phyloP scores from a whole-genome alignment of 2,329 filamentous ascomycete species.

The Dactylellina leptospora region DNA sequence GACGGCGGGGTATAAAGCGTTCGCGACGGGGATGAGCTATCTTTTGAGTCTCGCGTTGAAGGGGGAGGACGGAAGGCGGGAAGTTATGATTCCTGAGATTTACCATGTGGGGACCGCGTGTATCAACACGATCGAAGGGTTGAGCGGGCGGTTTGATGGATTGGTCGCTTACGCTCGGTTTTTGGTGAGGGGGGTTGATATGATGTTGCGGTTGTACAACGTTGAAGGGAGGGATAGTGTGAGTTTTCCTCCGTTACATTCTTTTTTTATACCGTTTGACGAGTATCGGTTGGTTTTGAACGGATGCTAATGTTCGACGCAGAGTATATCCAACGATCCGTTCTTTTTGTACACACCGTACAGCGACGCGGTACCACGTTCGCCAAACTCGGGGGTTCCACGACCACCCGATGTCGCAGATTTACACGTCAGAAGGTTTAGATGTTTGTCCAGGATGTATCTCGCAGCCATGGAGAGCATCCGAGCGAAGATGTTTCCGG shows the following conservation, averaged over 20 bases:
- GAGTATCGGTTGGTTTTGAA: not conserved
- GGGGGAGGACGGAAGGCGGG: slow-evolving; percentile 19
- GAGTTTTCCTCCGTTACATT: not conserved
- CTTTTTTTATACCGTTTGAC: not conserved
- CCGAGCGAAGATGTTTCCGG: slow-evolving; percentile 23
- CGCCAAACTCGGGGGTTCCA: slow-evolving; percentile 44
- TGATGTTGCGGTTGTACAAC: slow-evolving; percentile 48
- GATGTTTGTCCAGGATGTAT: slow-evolving; percentile 37
- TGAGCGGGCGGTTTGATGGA: slow-evolving; percentile 43
- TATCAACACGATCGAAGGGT: slow-evolving; percentile 43
- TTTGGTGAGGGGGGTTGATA: slow-evolving; percentile 38
- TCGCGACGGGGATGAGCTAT: slow-evolving; percentile 46
- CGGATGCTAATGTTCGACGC: not conserved
- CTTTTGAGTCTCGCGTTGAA: slow-evolving; percentile 32
- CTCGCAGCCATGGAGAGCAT: slow-evolving; percentile 40
- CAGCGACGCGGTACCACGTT: slow-evolving; percentile 36
- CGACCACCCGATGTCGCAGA: slow-evolving; percentile 44
- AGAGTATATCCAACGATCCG: slow-evolving; percentile 41
- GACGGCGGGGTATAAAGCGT: slow-evolving; percentile 50
- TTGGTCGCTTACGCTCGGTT: slow-evolving; percentile 31
- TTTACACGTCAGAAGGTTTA: slow-evolving; percentile 35
- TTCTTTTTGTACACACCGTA: slow-evolving; percentile 49
- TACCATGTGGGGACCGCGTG: slow-evolving; percentile 46
- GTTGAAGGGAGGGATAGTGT: slow-evolving; percentile 40
- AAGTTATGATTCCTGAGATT: slow-evolving; percentile 27